Conservation (phyloP, 805 yeast species). For the Ogataea haglerorum region DNA sequence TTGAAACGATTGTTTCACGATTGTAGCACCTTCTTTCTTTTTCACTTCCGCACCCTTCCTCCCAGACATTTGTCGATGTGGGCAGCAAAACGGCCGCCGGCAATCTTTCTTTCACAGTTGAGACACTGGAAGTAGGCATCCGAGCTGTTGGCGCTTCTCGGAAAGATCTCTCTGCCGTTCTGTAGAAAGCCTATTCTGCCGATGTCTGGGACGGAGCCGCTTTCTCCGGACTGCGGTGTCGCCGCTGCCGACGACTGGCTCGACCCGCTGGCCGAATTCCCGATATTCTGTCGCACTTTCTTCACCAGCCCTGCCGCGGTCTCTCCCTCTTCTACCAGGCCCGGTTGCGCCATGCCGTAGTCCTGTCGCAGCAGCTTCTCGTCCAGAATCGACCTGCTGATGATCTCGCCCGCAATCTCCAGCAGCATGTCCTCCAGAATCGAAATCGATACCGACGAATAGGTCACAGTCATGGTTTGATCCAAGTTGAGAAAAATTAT, state of each 20-base stretch:
- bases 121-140: conserved; percentile 66
- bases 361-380: conserved; percentile 31
- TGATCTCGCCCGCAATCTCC: conserved; percentile 33
- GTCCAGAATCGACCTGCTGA: conserved; percentile 27
- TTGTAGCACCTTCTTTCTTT: not conserved
- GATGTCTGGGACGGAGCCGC: conserved; percentile 23
- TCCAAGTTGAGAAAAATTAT: not conserved
- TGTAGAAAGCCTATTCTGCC: conserved; percentile 27
- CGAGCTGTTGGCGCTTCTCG: conserved; percentile 16
- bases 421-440: conserved; percentile 33
- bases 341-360: conserved; percentile 30
- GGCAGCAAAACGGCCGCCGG: conserved; percentile 89
- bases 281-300: conserved; percentile 11
- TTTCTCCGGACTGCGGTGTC: conserved; percentile 23
- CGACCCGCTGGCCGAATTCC: conserved; percentile 11
- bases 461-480: conserved; percentile 22
- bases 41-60: conserved; percentile 54
- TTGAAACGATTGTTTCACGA: not conserved
- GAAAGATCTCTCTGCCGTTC: conserved; percentile 33
- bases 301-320: conserved; percentile 11
- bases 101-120: conserved; percentile 80
- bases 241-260: conserved; percentile 18
- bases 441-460: conserved; percentile 29
- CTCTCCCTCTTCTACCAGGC: conserved; percentile 22
- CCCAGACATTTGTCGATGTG: conserved; percentile 89